Base-by-base conservation (phyloP, 306 rosid genomes). In the Pterocarpus macrocarpus region DNA sequence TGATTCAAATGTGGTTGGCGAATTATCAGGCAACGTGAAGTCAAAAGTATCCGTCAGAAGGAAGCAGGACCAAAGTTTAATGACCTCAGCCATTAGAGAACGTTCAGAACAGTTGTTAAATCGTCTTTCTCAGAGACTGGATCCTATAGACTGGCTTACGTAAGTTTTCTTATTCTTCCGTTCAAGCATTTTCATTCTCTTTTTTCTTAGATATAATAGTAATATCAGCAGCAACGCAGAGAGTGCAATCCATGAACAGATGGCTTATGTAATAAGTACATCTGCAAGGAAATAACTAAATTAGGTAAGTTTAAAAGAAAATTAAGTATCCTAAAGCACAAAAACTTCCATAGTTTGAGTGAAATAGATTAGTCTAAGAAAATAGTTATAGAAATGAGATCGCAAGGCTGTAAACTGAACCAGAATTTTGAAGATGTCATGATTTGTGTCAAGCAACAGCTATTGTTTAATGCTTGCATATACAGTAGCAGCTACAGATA, bases 131-230 rank as follows among this genome's bases (percentile, higher is more conserved):
- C 95, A 88, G 76, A 90, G 88, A 79, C 84, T 95, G 85, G 99
- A 95, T 86, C 99, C 99, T 59, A 93, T 95, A 73, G 99, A 95
- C 85, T 95, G 99, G 99, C 98, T 93, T 61, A 95, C 99, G 99
- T 95, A 83, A 91, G 97, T 86, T 85, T 47, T 75, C 57, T 41
- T 45, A 41, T 75, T 65, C 73, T 64, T 84, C 45, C 2, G 3
- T 56, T 66, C 36, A 45, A 53, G 55, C 8, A 77, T 71, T 75
- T 50, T 9, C 67, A 65, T 69, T 69, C 12, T 61, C 41, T 64
- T 76, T 57, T 36, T 47, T 44, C 15, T 75, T 65, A 33, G 77
- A 55, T 58, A 17, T 65, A 57, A 49, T 30, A 62, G 5, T 10
- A 36, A 16, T 5, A 11, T 64, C 16, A 34, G 59, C 65, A 64